phyloP scores from a whole-genome alignment of 345 rosid species.

The Pistacia vera region DNA sequence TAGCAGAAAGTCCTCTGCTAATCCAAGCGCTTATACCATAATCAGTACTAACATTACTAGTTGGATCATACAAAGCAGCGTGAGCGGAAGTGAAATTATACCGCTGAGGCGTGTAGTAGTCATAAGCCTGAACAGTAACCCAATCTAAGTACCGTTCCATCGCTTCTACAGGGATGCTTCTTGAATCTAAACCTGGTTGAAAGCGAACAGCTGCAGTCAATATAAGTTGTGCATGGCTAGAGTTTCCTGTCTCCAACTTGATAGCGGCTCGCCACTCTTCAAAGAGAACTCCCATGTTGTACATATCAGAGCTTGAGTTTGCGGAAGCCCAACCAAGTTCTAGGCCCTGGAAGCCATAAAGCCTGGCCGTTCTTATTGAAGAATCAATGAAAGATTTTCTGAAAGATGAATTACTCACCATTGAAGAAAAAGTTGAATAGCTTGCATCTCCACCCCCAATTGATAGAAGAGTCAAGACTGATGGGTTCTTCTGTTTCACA shows the following conservation, averaged over 20 bases:
- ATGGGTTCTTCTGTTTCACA: conserved; percentile 24
- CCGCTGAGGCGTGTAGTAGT: conserved; percentile 22
- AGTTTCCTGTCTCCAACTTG: neutral
- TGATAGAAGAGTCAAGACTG: conserved; percentile 25
- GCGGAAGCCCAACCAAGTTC: neutral
- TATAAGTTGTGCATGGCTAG: conserved; percentile 1
- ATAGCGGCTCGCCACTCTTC: conserved; percentile 13
- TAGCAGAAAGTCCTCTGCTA: conserved; percentile 5
- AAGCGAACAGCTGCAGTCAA: conserved; percentile 13
- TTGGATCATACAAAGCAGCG: conserved; percentile 28
- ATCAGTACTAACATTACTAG: conserved; percentile 7
- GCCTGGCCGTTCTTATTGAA: conserved; percentile 21
- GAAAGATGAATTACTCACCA: conserved; percentile 16
- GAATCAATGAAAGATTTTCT: conserved; percentile 12
- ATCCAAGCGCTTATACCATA: conserved; percentile 14
- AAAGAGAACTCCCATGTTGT: neutral
- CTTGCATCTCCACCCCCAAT: conserved; percentile 14
- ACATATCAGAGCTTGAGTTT: neutral
- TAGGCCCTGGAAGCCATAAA: conserved; percentile 19
- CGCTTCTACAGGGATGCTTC: conserved; percentile 23
- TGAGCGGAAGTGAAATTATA: conserved; percentile 19
- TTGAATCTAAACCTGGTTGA: neutral
- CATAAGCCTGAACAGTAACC: conserved; percentile 21
- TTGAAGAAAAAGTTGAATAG: neutral
- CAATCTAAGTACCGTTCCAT: conserved; percentile 28